Base-by-base conservation (phyloP, 164 flowering plant genomes). In the Dillenia turbinata region DNA sequence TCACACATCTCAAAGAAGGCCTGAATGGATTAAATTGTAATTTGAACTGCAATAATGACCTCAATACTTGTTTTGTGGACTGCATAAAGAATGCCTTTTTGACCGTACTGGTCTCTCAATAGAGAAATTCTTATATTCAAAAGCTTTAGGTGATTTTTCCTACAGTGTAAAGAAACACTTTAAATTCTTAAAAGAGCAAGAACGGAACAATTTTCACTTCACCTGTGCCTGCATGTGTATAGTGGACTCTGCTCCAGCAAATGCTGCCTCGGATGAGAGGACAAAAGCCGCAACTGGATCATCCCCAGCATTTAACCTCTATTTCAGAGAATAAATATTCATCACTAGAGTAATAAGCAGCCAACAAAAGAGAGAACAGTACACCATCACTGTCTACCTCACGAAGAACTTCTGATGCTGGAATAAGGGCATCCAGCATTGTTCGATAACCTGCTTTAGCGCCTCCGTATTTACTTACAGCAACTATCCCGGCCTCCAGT, bases 401-500 rank as follows among this genome's bases (percentile, higher is more conserved):
- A 61, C 73, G 73, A 68, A 93, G 94, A 68, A 80, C 84, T 63
- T 59, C 57, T 0, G 77, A 77, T 12, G 98, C 98, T 55, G 98
- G 98, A 74, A 93, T 89, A 62, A 93, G 86, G 22, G 97, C 97
- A 79, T 93, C 98, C 65, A 93, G 70, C 73, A 93, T 40, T 54
- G 98, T 93, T 14, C 98, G 86, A 61, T 81, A 90, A 50, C 98
- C 98, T 24, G 87, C 87, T 55, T 53, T 78, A 16, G 98, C 98
- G 53, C 97, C 97, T 48, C 98, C 98, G 71, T 93, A 93, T 71
- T 83, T 90, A 66, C 92, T 93, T 54, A 93, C 86, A 1, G 97
- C 96, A 61, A 79, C 77, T 66, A 90, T 90, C 57, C 88, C 68
- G 73, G 92, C 85, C 68, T 89, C 88, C 61, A 93, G 76, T 56